A percentile compares a stretch with the other conserved stretches of the same genome.
Conservation (phyloP, 352 stramenopile genomes). For the Nothophytophthora sp. region DNA sequence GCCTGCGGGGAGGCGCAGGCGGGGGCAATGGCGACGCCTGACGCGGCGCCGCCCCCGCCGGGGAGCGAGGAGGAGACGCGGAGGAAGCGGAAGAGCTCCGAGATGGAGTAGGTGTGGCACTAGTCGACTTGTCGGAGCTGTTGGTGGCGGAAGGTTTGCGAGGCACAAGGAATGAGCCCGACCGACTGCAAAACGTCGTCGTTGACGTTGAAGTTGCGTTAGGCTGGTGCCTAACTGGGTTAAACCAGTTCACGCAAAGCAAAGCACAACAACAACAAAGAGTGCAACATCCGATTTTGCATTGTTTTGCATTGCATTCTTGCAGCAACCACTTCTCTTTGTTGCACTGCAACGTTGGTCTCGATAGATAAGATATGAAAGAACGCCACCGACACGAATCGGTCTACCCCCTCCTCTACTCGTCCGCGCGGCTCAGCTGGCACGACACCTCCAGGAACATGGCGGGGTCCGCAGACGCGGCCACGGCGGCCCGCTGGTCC, state of each 20-base stretch:
- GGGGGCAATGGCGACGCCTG: slow-evolving; percentile 30
- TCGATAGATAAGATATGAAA: slow-evolving; percentile 2
- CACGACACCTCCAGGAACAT: slow-evolving; percentile 84
- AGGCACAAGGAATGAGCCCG: too few relatives aligned
- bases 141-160: too few relatives aligned
- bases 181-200: too few relatives aligned
- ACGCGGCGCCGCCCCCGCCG: slow-evolving; percentile 14
- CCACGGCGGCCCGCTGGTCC: slow-evolving; percentile 42
- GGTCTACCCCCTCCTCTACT: slow-evolving; percentile 11
- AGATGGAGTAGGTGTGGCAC: slow-evolving; percentile 26
- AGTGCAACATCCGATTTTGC: too few relatives aligned
- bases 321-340: too few relatives aligned
- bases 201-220: too few relatives aligned
- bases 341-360: too few relatives aligned
- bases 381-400: slow-evolving; percentile 8
- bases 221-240: too few relatives aligned
- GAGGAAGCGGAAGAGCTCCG: slow-evolving; percentile 37
- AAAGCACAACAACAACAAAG: too few relatives aligned
- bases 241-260: too few relatives aligned
- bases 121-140: too few relatives aligned
- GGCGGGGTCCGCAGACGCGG: slow-evolving; percentile 21
- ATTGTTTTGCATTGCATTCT: too few relatives aligned
- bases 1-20: slow-evolving; percentile 19
- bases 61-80: slow-evolving; percentile 28
- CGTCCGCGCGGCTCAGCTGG: slow-evolving; percentile 53